phyloP scores from a whole-genome alignment of 1,284 basidiomycete species.

The Trichosporon ovoides region DNA sequence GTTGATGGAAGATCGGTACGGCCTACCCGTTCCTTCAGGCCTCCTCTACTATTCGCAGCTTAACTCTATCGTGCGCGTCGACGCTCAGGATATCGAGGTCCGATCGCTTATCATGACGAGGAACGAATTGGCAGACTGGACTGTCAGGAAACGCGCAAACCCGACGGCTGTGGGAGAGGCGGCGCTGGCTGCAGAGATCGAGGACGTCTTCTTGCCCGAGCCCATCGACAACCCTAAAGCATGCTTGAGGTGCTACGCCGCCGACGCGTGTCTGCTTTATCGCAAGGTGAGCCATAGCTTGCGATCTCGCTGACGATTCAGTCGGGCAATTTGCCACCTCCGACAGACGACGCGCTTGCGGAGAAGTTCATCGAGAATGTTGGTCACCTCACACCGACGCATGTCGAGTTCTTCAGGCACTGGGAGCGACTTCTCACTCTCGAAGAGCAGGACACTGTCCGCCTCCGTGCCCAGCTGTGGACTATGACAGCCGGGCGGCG shows the following conservation, averaged over 20 bases:
- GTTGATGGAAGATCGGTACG: slow-evolving; percentile 83
- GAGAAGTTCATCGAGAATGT: slow-evolving; percentile 74
- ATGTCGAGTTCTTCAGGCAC: slow-evolving; percentile 74
- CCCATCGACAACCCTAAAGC: slow-evolving; percentile 75
- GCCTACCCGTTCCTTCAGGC: slow-evolving; percentile 56
- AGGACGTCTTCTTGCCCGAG: slow-evolving; percentile 65
- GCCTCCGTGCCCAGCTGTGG: slow-evolving; percentile 89
- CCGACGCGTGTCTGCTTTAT: slow-evolving; percentile 90
- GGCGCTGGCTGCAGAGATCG: slow-evolving; percentile 15
- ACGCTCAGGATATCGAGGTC: slow-evolving; percentile 72
- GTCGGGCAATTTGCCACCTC: slow-evolving; percentile 61
- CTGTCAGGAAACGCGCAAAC: slow-evolving; percentile 39
- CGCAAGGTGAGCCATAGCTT: slow-evolving; percentile 59
- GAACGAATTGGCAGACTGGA: slow-evolving; percentile 79
- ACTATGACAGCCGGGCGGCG: slow-evolving; percentile 76
- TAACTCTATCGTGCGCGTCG: slow-evolving; percentile 78
- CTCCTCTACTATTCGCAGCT: slow-evolving; percentile 91
- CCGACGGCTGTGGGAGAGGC: slow-evolving; percentile 3
- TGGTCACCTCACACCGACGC: slow-evolving; percentile 64
- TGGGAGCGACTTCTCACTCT: slow-evolving; percentile 85
- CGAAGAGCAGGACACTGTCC: slow-evolving; percentile 79
- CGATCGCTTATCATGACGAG: slow-evolving; percentile 72
- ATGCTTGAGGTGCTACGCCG: slow-evolving; percentile 75
- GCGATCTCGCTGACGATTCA: slow-evolving; percentile 35
- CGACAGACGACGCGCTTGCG: slow-evolving; percentile 62